A percentile compares a stretch with the other conserved stretches of the same genome.
These are phyloP conservation scores for Martiniozyma asiatica DNA, from an alignment of 1,139 yeast genomes.

Conservation along the genomic window DNA sequence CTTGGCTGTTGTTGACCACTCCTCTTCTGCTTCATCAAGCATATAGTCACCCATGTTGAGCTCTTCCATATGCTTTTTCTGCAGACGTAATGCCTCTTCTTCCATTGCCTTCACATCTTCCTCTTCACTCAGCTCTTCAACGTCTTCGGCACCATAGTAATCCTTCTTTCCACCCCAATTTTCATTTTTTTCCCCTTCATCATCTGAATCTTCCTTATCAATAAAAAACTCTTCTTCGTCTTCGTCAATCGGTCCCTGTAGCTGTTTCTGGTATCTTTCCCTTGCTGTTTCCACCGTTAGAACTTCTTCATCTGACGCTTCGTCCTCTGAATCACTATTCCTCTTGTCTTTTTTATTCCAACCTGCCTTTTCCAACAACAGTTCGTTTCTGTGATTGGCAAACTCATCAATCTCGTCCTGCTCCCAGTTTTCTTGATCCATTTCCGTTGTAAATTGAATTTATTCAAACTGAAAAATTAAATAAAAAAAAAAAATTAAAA, in stretches of 20 bases:
- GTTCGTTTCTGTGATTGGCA: conserved; percentile 51
- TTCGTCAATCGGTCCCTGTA: conserved; percentile 23
- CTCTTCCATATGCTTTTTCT: conserved; percentile 72
- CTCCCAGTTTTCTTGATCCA: conserved; percentile 15
- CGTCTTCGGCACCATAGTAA: conserved; percentile 69
- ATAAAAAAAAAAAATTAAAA: too few species aligned
- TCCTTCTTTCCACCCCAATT: conserved; percentile 76
- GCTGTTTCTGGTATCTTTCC: conserved; percentile 21
- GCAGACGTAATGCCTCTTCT: conserved; percentile 83
- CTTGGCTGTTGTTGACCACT: conserved; percentile 28
- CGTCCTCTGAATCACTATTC: too few species aligned
- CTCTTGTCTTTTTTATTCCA: conserved; percentile 16
- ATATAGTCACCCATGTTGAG: conserved; percentile 72
- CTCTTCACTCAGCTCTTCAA: conserved; percentile 54
- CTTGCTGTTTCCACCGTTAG: conserved; percentile 20
- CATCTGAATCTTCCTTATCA: conserved; percentile 26
- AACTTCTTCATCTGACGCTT: conserved; percentile 14
- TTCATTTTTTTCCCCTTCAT: conserved; percentile 19
- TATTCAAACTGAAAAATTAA: too few species aligned
- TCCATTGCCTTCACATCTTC: too few species aligned
- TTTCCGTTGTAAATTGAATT: too few species aligned
- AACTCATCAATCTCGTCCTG: conserved; percentile 65
- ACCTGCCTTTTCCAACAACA: conserved; percentile 47
- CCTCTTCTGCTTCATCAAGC: conserved; percentile 74
- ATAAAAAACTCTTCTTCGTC: conserved; percentile 24